Percentiles rank a stretch among this genome's conserved stretches.
These are phyloP conservation scores for Cinchona pubescens DNA, from an alignment of 257 asterid species.

Conservation along the genomic window DNA sequence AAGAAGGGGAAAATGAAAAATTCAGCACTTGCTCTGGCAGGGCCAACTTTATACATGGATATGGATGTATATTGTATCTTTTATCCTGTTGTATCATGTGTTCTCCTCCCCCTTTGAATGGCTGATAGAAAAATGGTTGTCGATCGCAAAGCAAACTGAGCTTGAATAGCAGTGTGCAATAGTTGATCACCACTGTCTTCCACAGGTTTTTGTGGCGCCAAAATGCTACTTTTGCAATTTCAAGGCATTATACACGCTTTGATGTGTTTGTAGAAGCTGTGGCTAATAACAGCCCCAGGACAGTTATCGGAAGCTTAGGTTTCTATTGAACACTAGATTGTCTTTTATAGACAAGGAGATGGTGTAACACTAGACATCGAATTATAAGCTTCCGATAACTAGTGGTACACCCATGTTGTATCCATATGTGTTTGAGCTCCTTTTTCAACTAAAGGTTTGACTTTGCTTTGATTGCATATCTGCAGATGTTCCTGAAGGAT, in stretches of 20 bases:
- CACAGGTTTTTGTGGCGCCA: conserved; percentile 93
- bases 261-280: conserved; percentile 95
- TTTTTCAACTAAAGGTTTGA: conserved; percentile 17
- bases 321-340: conserved; percentile 78
- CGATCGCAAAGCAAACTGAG: background rate
- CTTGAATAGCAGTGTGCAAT: background rate
- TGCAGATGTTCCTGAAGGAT: conserved; percentile 99
- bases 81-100: background rate
- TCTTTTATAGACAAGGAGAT: conserved; percentile 72
- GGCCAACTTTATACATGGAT: background rate
- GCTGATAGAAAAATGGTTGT: background rate
- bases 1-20: background rate
- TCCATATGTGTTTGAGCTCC: conserved; percentile 14
- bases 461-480: conserved; percentile 14
- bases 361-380: conserved; percentile 81
- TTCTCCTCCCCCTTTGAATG: background rate
- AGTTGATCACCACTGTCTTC: conserved; percentile 2
- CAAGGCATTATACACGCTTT: conserved; percentile 82
- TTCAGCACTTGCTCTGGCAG: background rate
- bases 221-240: conserved; percentile 86
- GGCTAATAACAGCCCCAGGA: conserved; percentile 90
- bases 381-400: conserved; percentile 87
- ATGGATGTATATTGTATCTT: background rate
- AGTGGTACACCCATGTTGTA: conserved; percentile 54
- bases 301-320: conserved; percentile 70